Evolutionary conservation across 2,329 filamentous ascomycete genomes (phyloP).

Genomic region (Chrysoporthe cubensis): DNA sequence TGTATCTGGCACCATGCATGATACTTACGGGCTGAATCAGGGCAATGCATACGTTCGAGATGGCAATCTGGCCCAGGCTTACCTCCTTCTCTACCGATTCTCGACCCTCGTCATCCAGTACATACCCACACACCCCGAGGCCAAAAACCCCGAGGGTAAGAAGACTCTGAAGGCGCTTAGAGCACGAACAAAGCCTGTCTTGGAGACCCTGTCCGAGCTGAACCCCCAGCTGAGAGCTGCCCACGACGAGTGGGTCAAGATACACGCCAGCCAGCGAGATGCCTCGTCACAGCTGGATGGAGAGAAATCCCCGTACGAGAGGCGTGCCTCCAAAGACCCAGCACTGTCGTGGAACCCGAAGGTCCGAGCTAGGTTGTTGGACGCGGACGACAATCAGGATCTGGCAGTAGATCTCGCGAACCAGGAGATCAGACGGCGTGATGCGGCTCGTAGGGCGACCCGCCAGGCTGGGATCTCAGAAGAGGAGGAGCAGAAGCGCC

Average conservation of each 20-base stretch:
- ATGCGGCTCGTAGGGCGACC: slow-evolving; percentile 61
- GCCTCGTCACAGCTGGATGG: slow-evolving; percentile 30
- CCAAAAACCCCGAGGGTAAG: slow-evolving; percentile 66
- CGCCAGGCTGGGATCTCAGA: slow-evolving; percentile 60
- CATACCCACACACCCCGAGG: slow-evolving; percentile 76
- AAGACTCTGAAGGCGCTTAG: slow-evolving; percentile 61
- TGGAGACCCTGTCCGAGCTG: slow-evolving; percentile 74
- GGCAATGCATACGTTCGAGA: slow-evolving; percentile 84
- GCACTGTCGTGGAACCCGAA: slow-evolving; percentile 53
- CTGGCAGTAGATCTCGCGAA: slow-evolving; percentile 78
- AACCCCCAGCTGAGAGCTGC: slow-evolving; percentile 77
- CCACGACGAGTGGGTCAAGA: slow-evolving; percentile 68
- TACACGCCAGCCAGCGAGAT: slow-evolving; percentile 46
- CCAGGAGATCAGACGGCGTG: slow-evolving; percentile 70
- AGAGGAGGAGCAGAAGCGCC: slow-evolving; percentile 60
- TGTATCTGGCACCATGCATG: too few relatives aligned
- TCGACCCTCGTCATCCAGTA: slow-evolving; percentile 80
- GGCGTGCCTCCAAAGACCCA: slow-evolving; percentile 61
- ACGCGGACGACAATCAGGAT: slow-evolving; percentile 72
- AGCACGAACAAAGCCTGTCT: slow-evolving; percentile 57
- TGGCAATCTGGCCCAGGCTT: slow-evolving; percentile 84
- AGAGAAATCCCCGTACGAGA: slow-evolving; percentile 44
- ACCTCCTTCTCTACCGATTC: slow-evolving; percentile 88
- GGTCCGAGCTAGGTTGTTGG: slow-evolving; percentile 60
- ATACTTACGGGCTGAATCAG: slow-evolving; percentile 47